Conservation (phyloP, 2,329 filamentous ascomycete genomes). For the Phyllosticta capitalensis region DNA sequence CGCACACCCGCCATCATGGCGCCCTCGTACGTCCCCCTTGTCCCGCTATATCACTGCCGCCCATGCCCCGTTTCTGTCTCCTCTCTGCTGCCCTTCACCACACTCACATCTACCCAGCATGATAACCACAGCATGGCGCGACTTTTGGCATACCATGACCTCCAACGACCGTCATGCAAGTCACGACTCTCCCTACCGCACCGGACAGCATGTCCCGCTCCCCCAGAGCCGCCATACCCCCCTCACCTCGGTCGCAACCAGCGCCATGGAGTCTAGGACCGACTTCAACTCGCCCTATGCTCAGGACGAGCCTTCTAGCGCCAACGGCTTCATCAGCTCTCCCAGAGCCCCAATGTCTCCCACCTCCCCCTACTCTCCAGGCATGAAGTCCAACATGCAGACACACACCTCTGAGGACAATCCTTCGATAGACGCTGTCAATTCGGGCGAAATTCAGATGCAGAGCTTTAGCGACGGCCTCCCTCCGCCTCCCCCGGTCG, state of each 20-base stretch:
- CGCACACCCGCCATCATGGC: constrained; percentile 3
- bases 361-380: constrained; percentile 75
- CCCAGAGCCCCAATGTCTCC: constrained; percentile 48
- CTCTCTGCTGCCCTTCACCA: not conserved
- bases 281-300: constrained; percentile 73
- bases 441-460: constrained; percentile 83
- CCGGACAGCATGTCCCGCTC: constrained; percentile 81
- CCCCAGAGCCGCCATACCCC: constrained; percentile 71
- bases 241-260: constrained; percentile 78
- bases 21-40: constrained; percentile 7
- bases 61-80: not conserved
- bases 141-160: constrained; percentile 84
- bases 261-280: constrained; percentile 73
- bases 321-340: constrained; percentile 52
- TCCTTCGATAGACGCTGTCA: constrained; percentile 55
- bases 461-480: constrained; percentile 88
- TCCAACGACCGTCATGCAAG: constrained; percentile 76
- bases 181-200: constrained; percentile 86
- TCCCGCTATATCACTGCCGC: not conserved
- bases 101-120: constrained; percentile 5
- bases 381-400: constrained; percentile 70
- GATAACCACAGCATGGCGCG: constrained; percentile 54
- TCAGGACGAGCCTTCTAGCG: constrained; percentile 54
- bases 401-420: constrained; percentile 50
- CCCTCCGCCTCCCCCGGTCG: constrained; percentile 77